Conservation (phyloP, 2,329 filamentous ascomycete species). For the Fusarium bactridioides region DNA sequence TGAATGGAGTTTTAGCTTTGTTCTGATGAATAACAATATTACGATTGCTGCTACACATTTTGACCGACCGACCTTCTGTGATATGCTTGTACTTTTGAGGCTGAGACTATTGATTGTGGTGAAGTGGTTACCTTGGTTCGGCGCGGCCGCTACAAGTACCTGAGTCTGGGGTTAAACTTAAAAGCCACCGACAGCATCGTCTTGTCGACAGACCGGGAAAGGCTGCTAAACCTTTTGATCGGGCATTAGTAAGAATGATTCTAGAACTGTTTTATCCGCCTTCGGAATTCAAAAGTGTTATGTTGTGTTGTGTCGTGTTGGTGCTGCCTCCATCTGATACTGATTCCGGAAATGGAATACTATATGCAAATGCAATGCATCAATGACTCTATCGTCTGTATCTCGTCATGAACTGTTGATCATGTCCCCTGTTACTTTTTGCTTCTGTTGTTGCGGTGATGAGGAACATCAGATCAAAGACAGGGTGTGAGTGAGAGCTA, state of each 20-base stretch:
- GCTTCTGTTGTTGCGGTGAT: slow-evolving; percentile 33
- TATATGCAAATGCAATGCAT: background rate
- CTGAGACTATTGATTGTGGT: slow-evolving; percentile 14
- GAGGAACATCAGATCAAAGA: slow-evolving; percentile 16
- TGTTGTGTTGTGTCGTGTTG: background rate
- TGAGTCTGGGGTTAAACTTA: slow-evolving; percentile 24
- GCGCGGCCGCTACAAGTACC: slow-evolving; percentile 6
- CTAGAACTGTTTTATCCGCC: background rate
- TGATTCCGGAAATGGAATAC: background rate
- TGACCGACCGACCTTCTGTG: background rate
- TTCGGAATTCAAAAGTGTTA: background rate
- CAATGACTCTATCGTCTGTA: background rate
- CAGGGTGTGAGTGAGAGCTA: slow-evolving; percentile 29
- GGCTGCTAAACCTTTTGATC: background rate
- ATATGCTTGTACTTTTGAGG: background rate
- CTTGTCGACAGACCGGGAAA: background rate
- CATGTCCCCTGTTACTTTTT: background rate
- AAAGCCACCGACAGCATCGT: slow-evolving; percentile 16
- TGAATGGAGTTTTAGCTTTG: slow-evolving; percentile 14
- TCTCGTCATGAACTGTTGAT: background rate
- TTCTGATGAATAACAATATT: slow-evolving; percentile 27
- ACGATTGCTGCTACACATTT: background rate
- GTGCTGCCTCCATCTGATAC: background rate
- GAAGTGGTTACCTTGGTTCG: slow-evolving; percentile 28
- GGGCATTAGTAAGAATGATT: background rate